Evolutionary conservation across 1,284 basidiomycete genomes (phyloP).

Genomic region (Athelia psychrophila): DNA sequence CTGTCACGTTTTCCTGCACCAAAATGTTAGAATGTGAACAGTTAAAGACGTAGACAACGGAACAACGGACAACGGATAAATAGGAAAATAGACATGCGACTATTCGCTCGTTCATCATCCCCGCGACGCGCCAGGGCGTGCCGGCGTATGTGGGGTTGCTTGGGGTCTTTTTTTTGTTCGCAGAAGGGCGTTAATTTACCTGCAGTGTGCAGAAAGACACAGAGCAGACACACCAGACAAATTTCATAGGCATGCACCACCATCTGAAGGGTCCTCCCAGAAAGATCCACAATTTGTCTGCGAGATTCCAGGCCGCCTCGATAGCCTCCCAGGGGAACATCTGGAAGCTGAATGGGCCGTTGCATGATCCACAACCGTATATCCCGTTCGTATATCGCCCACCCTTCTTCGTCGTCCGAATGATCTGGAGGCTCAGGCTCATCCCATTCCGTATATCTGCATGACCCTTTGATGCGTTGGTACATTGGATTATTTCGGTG

Average conservation of each 20-base stretch:
- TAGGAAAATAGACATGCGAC: slow-evolving; percentile 46
- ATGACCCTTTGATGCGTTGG: slow-evolving; percentile 38
- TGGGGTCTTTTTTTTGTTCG: slow-evolving; percentile 35
- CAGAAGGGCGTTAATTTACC: slow-evolving; percentile 4
- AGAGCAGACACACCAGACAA: slow-evolving; percentile 30
- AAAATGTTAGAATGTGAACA: background rate
- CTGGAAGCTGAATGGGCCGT: slow-evolving; percentile 42
- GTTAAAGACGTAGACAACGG: background rate
- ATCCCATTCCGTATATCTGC: slow-evolving; percentile 42
- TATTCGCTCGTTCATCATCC: slow-evolving; percentile 53
- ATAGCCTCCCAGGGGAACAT: slow-evolving; percentile 41
- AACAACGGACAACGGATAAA: slow-evolving; percentile 30
- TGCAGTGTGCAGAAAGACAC: slow-evolving; percentile 1
- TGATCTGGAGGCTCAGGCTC: slow-evolving; percentile 46
- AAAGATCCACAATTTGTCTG: slow-evolving; percentile 31
- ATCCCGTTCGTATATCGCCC: slow-evolving; percentile 37
- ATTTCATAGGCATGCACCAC: slow-evolving; percentile 44
- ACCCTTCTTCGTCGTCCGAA: slow-evolving; percentile 47
- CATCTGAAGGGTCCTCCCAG: slow-evolving; percentile 40
- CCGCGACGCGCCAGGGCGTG: slow-evolving; percentile 51
- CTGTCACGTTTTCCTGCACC: slow-evolving; percentile 38
- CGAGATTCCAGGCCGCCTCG: slow-evolving; percentile 36
- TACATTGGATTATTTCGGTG: slow-evolving; percentile 43
- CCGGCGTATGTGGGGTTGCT: slow-evolving; percentile 35
- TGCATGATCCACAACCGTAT: slow-evolving; percentile 39